Percentiles rank a stretch among this genome's conserved stretches.
Evolutionary conservation across 306 rosid genomes (phyloP).

Genomic region (Ceratonia siliqua): DNA sequence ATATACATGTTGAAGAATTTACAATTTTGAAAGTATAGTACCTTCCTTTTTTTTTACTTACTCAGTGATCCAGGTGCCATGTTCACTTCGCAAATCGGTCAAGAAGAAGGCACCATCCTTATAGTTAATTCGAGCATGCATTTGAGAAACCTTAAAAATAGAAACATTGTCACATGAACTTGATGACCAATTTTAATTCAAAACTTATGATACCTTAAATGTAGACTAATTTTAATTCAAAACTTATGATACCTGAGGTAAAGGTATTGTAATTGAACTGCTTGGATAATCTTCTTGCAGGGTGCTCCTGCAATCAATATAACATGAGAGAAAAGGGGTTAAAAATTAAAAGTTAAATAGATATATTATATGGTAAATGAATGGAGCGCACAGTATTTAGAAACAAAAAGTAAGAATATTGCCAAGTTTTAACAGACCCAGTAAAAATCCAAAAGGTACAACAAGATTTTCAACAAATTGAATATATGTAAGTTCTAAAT

Average conservation of each 20-base stretch:
- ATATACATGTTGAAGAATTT: not conserved
- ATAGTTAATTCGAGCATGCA: slow-evolving; percentile 68
- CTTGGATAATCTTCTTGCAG: slow-evolving; percentile 43
- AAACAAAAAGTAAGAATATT: slow-evolving; percentile 1
- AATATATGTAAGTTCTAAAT: not conserved
- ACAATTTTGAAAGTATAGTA: not conserved
- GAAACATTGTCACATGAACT: slow-evolving; percentile 18
- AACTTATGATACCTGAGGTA: slow-evolving; percentile 58
- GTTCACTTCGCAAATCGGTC: slow-evolving; percentile 70
- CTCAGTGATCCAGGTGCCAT: slow-evolving; percentile 90
- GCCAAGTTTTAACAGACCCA: not conserved
- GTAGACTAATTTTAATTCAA: not conserved
- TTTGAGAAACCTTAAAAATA: slow-evolving; percentile 62
- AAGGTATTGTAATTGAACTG: slow-evolving; percentile 54
- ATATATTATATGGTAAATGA: not conserved
- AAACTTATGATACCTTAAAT: slow-evolving; percentile 45
- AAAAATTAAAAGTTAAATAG: not conserved
- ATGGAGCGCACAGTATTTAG: not conserved
- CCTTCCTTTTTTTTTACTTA: slow-evolving; percentile 45
- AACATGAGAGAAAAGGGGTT: slow-evolving; percentile 19
- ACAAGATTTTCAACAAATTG: not conserved
- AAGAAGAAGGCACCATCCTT: slow-evolving; percentile 79
- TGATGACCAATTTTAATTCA: slow-evolving; percentile 1
- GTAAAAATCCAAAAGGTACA: not conserved
- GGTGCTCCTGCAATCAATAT: slow-evolving; percentile 48